Base-by-base conservation (phyloP, 1,139 yeast genomes). In the Taphrina populina region DNA sequence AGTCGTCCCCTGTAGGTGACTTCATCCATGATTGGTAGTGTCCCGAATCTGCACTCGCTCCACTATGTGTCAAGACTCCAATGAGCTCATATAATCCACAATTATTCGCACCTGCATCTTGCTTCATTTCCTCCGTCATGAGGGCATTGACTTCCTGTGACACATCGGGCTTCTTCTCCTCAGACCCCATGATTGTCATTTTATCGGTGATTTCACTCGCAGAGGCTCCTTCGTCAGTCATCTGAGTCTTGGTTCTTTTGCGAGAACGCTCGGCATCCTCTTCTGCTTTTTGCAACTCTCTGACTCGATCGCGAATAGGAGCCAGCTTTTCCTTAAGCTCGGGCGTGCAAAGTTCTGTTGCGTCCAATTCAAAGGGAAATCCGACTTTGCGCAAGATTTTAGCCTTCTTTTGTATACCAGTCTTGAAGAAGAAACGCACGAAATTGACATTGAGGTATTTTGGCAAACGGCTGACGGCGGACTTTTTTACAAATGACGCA, bases 1-100 rank as follows among this genome's bases (percentile, higher is more conserved):
- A 92, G 63, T 76, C 62, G 10, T 53, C 59, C n/a, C 52, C 47
- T 80, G 37, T 85, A 94, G 53, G 53, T 36, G 60, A 61, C 49
- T 61, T 63, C 26, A 85, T 84, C 72, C 86, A 92, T 21, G 95
- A 82, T 71, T 88, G 96, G 69, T 94, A 92, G 70, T 92, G 99
- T 3, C 99, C 99, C 35, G 96, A 84, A 69, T 94, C 97, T 0
- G 98, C 96, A 49, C 90, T 82, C 3, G 96, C 84, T 45, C 99
- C 99, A 65, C 84, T 85, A 71, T 92, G 99, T 1, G 97, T 88
- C 59, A 92, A 81, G 24, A 92, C 80, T 0, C 95, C 92, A 52
- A 75, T 75, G 62, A 94, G 78, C 63, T 88, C 88, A 67, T 92
- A 92, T 35, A 92, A 79, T 1, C 94, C 88, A 0, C 95, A 83